Conservation (phyloP, 495 filamentous ascomycete species). For the Tuber umbilicatum region DNA sequence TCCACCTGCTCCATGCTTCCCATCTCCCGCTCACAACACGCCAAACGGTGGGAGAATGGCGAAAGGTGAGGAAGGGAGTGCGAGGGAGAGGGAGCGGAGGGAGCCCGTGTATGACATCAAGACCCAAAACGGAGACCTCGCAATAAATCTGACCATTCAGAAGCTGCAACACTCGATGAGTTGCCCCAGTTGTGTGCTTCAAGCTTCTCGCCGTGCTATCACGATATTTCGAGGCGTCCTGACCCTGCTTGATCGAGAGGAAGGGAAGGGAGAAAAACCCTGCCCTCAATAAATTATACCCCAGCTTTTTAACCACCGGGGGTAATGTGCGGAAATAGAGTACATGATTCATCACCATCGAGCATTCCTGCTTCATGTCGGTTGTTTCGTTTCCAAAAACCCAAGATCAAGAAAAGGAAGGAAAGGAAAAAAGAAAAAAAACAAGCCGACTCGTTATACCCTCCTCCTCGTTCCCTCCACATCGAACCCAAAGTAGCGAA, state of each 20-base stretch:
- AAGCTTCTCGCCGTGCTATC: neutral
- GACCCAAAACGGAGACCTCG: neutral
- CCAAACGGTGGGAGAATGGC: neutral
- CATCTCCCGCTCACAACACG: neutral
- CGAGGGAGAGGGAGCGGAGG: neutral
- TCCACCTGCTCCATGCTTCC: neutral
- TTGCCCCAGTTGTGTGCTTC: neutral
- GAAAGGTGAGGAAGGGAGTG: neutral
- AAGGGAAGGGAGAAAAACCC: neutral
- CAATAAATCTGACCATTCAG: neutral
- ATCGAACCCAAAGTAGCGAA: neutral
- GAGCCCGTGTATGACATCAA: neutral
- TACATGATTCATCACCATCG: conserved; percentile 5
- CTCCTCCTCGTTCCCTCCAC: neutral
- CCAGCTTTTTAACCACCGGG: conserved; percentile 1
- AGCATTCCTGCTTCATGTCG: conserved; percentile 3
- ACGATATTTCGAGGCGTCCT: neutral
- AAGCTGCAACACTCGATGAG: neutral
- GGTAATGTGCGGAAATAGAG: neutral
- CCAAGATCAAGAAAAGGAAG: neutral
- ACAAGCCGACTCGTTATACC: neutral
- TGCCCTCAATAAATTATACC: neutral
- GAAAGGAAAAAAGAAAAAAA: neutral
- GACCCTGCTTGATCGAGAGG: conserved; percentile 3
- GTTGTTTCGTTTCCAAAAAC: conserved; percentile 2